Conservation (phyloP, 768 basidiomycete species). For the Galerina sulciceps region DNA sequence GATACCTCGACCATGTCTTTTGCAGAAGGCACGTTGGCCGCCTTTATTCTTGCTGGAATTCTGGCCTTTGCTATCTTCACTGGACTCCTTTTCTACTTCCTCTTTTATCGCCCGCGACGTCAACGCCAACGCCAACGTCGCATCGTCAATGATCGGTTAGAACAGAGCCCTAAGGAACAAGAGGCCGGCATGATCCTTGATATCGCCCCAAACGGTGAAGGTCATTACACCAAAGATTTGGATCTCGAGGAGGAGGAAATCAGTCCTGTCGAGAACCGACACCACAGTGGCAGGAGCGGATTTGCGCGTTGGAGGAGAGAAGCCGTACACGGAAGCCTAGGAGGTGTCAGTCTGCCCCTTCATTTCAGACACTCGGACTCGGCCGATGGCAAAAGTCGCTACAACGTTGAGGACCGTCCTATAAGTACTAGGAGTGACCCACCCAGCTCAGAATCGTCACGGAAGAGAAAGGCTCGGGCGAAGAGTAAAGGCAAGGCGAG, state of each 20-base stretch:
- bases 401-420: slow-evolving; percentile 7
- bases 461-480: slow-evolving; percentile 23
- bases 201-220: not conserved
- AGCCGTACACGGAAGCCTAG: slow-evolving; percentile 28
- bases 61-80: slow-evolving; percentile 52
- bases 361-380: slow-evolving; percentile 45
- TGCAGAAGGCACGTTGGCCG: slow-evolving; percentile 66
- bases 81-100: slow-evolving; percentile 44
- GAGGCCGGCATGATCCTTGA: slow-evolving; percentile 7
- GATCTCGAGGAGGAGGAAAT: slow-evolving; percentile 2
- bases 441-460: slow-evolving; percentile 17
- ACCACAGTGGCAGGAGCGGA: slow-evolving; percentile 38
- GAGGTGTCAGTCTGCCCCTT: slow-evolving; percentile 38
- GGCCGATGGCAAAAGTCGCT: slow-evolving; percentile 8
- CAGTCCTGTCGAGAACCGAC: slow-evolving; percentile 12
- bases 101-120: slow-evolving; percentile 53
- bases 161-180: slow-evolving; percentile 8
- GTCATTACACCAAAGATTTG: not conserved
- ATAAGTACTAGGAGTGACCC: slow-evolving; percentile 16
- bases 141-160: not conserved
- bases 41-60: slow-evolving; percentile 59
- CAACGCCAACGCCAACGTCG: slow-evolving; percentile 20
- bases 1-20: slow-evolving; percentile 30
- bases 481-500: slow-evolving; percentile 43
- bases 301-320: slow-evolving; percentile 51